Conservation (phyloP, 176 grass and related monocot genomes). For the Ananas comosus region DNA sequence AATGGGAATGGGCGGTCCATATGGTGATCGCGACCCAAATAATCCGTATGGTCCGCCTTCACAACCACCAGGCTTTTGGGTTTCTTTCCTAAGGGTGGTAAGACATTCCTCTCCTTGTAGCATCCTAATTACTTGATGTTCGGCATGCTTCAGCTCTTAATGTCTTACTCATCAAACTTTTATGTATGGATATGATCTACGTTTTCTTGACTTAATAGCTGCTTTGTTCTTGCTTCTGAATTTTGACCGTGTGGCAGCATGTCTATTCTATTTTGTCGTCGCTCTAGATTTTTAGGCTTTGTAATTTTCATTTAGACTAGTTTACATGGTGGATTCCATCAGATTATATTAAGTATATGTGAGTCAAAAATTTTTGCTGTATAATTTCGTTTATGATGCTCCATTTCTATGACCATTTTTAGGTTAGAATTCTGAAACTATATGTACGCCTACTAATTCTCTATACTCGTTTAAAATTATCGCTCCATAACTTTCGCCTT, state of each 20-base stretch:
- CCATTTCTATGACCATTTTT: background rate
- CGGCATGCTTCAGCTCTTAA: background rate
- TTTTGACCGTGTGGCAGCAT: too few relatives aligned
- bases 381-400: background rate
- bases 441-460: background rate
- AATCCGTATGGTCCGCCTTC: constrained; percentile 17
- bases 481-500: background rate
- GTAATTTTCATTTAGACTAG: too few relatives aligned
- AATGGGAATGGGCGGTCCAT: constrained; percentile 16
- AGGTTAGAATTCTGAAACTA: background rate
- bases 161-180: background rate
- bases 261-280: too few relatives aligned
- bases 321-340: background rate
- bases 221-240: background rate
- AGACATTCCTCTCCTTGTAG: background rate
- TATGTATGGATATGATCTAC: background rate
- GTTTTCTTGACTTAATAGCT: background rate
- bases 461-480: background rate
- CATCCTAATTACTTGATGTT: background rate
- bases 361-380: background rate
- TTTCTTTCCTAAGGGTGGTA: constrained; percentile 22
- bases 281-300: too few relatives aligned
- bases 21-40: constrained; percentile 24
- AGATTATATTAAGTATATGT: background rate
- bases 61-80: constrained; percentile 17